Conservation (phyloP, 768 basidiomycete genomes). For the Cubamyces lactineus region DNA sequence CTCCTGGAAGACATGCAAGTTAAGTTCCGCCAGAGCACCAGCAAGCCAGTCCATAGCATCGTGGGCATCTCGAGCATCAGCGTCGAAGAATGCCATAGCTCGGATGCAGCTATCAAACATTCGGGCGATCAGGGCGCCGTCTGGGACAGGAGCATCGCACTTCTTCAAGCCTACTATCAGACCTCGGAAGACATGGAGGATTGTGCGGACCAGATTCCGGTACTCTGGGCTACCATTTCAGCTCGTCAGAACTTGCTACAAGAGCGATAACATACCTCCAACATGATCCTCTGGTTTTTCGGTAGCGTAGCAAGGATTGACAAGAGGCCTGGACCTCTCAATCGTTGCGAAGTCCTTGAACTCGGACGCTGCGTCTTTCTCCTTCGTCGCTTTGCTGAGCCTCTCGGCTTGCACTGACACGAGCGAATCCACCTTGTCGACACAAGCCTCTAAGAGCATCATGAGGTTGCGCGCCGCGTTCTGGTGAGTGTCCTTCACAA, state of each 20-base stretch:
- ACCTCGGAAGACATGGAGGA: constrained; percentile 86
- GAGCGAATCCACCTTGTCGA: constrained; percentile 85
- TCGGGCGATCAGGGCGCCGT: constrained; percentile 84
- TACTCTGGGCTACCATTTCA: constrained; percentile 58
- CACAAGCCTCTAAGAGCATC: constrained; percentile 78
- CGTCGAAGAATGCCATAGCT: constrained; percentile 79
- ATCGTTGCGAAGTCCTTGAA: constrained; percentile 64
- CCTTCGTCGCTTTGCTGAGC: constrained; percentile 51
- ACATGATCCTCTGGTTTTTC: constrained; percentile 85
- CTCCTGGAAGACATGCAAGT: constrained; percentile 92
- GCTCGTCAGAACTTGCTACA: constrained; percentile 18
- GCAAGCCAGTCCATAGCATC: constrained; percentile 86
- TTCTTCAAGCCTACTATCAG: constrained; percentile 78
- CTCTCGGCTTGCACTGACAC: constrained; percentile 63
- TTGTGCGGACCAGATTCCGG: constrained; percentile 81
- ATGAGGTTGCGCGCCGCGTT: constrained; percentile 71
- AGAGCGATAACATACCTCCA: constrained; percentile 55
- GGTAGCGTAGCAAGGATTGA: constrained; percentile 71
- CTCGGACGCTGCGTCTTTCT: constrained; percentile 43
- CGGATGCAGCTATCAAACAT: constrained; percentile 86
- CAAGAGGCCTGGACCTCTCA: constrained; percentile 85
- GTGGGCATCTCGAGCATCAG: constrained; percentile 65
- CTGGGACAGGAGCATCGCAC: constrained; percentile 75
- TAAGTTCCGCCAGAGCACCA: constrained; percentile 77
- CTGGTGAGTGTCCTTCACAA: constrained; percentile 70